A percentile compares a stretch with the other conserved stretches of the same genome.
These are phyloP conservation scores for Quercus gilva DNA, from an alignment of 306 rosid genomes.

Conservation along the genomic window DNA sequence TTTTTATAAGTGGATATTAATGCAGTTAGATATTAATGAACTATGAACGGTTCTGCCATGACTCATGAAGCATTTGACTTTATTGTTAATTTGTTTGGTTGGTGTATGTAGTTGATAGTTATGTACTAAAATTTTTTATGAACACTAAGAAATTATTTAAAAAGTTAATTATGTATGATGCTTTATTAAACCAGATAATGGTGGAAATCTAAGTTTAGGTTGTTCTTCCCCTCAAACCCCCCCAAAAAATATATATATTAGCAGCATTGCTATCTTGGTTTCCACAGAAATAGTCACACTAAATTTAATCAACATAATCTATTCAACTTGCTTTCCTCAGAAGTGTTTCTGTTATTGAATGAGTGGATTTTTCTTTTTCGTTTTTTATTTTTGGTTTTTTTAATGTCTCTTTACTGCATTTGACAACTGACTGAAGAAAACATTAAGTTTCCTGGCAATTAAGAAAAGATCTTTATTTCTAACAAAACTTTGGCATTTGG, in stretches of 20 bases:
- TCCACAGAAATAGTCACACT: neutral
- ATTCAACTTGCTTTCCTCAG: neutral
- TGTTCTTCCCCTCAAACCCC: neutral
- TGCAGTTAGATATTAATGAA: too few species aligned
- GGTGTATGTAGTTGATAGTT: neutral
- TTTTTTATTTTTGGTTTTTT: neutral
- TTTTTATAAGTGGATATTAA: neutral
- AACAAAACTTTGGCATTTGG: slow-evolving; percentile 7
- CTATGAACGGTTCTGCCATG: too few species aligned
- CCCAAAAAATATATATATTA: neutral
- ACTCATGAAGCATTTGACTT: neutral
- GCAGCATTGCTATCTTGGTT: neutral
- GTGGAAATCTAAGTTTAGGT: neutral
- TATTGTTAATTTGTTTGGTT: neutral
- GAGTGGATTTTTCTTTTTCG: neutral
- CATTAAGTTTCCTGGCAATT: neutral
- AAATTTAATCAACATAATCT: neutral
- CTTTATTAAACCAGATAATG: neutral
- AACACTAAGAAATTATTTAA: neutral
- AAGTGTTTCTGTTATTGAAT: neutral
- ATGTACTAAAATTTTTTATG: neutral
- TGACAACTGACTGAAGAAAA: neutral
- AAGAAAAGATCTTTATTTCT: neutral
- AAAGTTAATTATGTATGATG: neutral
- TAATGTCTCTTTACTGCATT: neutral